phyloP scores from a whole-genome alignment of 331 rosid species.

The Telfairia occidentalis region DNA sequence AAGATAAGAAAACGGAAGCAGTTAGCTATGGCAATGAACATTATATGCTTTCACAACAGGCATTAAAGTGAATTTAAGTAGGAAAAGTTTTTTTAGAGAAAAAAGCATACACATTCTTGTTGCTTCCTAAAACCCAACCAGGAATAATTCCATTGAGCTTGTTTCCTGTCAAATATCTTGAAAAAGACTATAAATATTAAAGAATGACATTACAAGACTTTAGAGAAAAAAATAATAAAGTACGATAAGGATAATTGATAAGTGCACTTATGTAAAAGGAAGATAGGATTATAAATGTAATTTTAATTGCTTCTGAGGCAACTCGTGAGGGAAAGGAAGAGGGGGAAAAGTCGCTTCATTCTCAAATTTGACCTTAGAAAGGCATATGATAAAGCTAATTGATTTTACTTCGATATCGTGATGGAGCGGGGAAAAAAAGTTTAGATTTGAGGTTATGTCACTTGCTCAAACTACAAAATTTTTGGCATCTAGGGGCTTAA shows the following conservation, averaged over 20 bases:
- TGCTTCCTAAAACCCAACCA: slow-evolving; percentile 43
- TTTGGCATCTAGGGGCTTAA: background rate
- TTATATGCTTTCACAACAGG: background rate
- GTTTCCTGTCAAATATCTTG: slow-evolving; percentile 68
- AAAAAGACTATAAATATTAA: slow-evolving; percentile 3
- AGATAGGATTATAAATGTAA: background rate
- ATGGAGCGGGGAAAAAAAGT: background rate
- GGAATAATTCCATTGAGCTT: slow-evolving; percentile 64
- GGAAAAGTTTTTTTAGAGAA: background rate
- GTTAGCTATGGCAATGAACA: background rate
- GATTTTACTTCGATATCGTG: background rate
- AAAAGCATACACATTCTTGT: slow-evolving; percentile 41
- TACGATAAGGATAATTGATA: background rate
- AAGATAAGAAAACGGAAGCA: background rate
- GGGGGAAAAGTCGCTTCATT: too few relatives aligned
- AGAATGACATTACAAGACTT: slow-evolving; percentile 10
- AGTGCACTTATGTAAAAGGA: background rate
- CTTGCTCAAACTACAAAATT: background rate
- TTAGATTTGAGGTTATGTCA: background rate
- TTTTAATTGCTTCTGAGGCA: background rate
- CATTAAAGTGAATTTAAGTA: background rate
- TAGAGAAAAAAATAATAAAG: background rate
- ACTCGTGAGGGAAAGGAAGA: too few relatives aligned
- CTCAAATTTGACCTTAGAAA: too few relatives aligned
- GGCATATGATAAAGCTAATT: too few relatives aligned